phyloP scores from a whole-genome alignment of 345 rosid genomes.

The Noccaea bulbosa region DNA sequence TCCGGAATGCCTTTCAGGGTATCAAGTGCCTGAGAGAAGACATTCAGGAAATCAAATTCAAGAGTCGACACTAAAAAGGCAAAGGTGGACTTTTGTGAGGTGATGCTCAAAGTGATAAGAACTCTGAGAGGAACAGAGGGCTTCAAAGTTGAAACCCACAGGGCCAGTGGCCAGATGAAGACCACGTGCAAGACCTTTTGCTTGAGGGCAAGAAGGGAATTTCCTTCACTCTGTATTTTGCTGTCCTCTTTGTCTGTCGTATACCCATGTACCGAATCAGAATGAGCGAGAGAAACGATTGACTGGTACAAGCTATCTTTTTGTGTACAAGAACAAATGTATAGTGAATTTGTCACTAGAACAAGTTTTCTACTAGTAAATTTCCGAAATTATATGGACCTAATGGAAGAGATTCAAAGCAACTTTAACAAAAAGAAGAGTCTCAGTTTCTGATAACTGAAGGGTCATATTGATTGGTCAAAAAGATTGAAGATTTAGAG shows the following conservation, averaged over 20 bases:
- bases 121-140: neutral
- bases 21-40: neutral
- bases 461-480: conserved; percentile 16
- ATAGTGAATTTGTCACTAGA: neutral
- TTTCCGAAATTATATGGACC: neutral
- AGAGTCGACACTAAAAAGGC: neutral
- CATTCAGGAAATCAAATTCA: conserved; percentile 2
- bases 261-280: conserved; percentile 7
- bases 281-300: neutral
- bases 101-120: neutral
- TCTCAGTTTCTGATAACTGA: conserved; percentile 16
- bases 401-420: too few relatives aligned
- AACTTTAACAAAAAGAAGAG: conserved; percentile 2
- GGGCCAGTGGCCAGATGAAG: neutral
- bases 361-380: neutral
- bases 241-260: conserved; percentile 11
- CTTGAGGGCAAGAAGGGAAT: neutral
- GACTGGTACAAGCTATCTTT: neutral
- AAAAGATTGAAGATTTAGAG: conserved; percentile 19
- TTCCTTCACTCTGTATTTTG: neutral
- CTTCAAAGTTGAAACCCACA: neutral
- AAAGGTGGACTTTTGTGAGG: neutral
- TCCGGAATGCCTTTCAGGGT: neutral
- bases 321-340: neutral
- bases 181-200: neutral